Conservation (phyloP, 306 rosid genomes). For the Quercus glauca region DNA sequence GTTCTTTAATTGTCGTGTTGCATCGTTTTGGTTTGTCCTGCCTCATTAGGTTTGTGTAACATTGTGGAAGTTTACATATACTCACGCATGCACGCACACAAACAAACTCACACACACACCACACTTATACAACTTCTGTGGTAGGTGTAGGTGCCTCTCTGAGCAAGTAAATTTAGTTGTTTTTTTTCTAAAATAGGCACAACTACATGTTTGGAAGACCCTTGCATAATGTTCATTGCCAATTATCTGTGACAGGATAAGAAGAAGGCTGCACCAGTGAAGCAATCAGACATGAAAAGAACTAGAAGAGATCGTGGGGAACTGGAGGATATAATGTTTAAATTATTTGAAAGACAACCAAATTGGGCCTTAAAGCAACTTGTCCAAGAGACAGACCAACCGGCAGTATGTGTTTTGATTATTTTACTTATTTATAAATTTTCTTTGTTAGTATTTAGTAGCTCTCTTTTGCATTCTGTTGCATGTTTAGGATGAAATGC, state of each 20-base stretch:
- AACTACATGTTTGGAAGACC: conserved; percentile 7
- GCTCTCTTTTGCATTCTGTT: not conserved
- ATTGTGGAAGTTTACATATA: not conserved
- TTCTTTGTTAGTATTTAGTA: not conserved
- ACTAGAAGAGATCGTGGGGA: conserved; percentile 98
- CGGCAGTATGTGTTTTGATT: conserved; percentile 58
- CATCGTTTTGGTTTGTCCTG: too few species aligned
- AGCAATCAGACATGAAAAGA: conserved; percentile 88
- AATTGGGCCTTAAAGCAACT: conserved; percentile 99
- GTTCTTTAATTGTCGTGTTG: too few species aligned
- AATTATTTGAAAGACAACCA: conserved; percentile 94
- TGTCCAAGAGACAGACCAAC: conserved; percentile 97
- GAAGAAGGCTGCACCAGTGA: conserved; percentile 78
- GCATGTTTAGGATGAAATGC: not conserved
- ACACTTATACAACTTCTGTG: too few species aligned
- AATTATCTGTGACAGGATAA: conserved; percentile 59
- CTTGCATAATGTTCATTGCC: not conserved
- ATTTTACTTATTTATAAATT: not conserved
- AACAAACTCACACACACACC: not conserved
- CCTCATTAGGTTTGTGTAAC: not conserved
- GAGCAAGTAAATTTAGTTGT: not conserved
- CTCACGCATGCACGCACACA: not conserved
- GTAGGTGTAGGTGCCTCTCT: not conserved
- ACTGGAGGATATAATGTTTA: conserved; percentile 96
- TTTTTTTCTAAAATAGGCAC: conserved; percentile 6